Percentiles rank a stretch among this genome's conserved stretches.
These are phyloP conservation scores for Trichoderma asperelloides DNA, from an alignment of 495 filamentous ascomycete species.

Conservation along the genomic window DNA sequence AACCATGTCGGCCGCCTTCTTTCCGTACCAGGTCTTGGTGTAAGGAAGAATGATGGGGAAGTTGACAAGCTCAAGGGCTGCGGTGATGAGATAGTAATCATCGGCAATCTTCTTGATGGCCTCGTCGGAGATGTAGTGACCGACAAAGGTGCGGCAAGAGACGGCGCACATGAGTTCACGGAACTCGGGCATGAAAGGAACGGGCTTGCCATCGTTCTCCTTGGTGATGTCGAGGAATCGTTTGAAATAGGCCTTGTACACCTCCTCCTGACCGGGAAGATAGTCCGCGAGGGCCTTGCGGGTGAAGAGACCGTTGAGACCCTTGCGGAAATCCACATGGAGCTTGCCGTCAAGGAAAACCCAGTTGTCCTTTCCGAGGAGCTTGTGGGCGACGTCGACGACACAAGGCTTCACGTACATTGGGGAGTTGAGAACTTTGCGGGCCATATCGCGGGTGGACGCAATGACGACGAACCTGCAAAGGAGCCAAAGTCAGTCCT, in stretches of 20 bases:
- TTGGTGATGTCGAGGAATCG: conserved; percentile 67
- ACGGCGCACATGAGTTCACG: conserved; percentile 94
- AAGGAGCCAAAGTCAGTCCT: background rate
- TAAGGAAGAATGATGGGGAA: conserved; percentile 96
- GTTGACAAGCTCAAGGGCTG: conserved; percentile 92
- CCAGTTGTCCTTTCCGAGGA: conserved; percentile 89
- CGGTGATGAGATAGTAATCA: conserved; percentile 94
- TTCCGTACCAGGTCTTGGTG: conserved; percentile 95
- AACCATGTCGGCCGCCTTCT: conserved; percentile 90
- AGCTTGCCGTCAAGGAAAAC: conserved; percentile 94
- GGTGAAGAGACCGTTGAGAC: conserved; percentile 90
- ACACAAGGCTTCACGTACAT: conserved; percentile 91
- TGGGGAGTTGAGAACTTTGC: conserved; percentile 96
- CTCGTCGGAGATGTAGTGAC: conserved; percentile 85
- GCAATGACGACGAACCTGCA: conserved; percentile 93
- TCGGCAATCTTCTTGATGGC: conserved; percentile 91
- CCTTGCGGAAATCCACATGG: conserved; percentile 95
- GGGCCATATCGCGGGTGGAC: conserved; percentile 87
- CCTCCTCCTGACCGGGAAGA: conserved; percentile 84
- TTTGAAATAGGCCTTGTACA: conserved; percentile 81
- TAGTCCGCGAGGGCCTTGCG: conserved; percentile 80
- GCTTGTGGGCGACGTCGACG: conserved; percentile 89
- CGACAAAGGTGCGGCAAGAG: conserved; percentile 91
- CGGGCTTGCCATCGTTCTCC: conserved; percentile 56
- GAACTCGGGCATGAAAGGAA: conserved; percentile 86